Evolutionary conservation across 805 yeast species (phyloP), one percentile per base, ranked within the genome.

Genomic region (Candida jianshihensis): DNA sequence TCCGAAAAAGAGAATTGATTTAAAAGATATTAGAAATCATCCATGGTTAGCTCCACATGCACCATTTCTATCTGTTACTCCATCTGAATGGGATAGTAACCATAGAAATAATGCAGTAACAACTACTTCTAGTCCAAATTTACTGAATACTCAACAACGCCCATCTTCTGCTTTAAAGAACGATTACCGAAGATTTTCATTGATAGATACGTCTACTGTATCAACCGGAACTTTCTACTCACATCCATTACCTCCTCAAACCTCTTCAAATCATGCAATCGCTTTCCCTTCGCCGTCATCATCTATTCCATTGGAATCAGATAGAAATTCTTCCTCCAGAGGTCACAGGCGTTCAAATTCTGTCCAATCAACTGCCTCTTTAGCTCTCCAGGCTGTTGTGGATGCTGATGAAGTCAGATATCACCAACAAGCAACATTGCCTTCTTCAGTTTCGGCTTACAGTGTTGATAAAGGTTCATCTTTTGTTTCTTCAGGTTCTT

Each of bases 11-110:
- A 75, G 98, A 59, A 72, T 85, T 26, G 66, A 66, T 30, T 66
- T 90, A 47, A 68, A 69, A 48, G 81, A 78, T 38, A 78, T 90
- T 18, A 70, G 90, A 47, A 66, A 76, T 20, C 98, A 90, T 58
- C 76, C 83, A 19, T 90, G 98, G 98, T 60, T 92, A 38, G 65
- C 81, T n/a, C 82, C 87, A 3, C 88, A 90, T 61, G 77, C 79
- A 12, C 79, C 79, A 46, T 83, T 89, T 63, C 64, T 92, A 46
- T 76, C 92, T 0, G 81, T 88, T 21, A 74, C 90, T 15, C 95
- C 96, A 29, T 70, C 73, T 4, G 96, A 90, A 56, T 92, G 97
- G 97, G 97, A 90, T 57, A 53, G 40, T 30, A 54, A 52, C 39
- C 58, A 57, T 34, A 56, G 59, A 39, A 63, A 71, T 53, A 63